Base-by-base conservation (phyloP, 2,329 filamentous ascomycete genomes). In the Cryphonectria carpinicola region DNA sequence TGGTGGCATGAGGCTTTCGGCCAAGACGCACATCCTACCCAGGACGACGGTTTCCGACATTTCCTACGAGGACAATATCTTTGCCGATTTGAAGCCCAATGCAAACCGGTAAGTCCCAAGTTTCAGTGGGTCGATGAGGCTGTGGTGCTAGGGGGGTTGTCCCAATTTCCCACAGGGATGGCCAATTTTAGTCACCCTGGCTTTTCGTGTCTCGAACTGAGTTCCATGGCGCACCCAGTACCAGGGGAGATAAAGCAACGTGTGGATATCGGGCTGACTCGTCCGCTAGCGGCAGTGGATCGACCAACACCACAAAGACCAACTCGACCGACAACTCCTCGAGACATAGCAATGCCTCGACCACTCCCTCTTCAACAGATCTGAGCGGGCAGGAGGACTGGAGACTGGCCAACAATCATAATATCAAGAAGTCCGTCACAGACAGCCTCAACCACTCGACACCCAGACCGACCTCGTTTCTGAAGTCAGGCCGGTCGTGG, bases 311-410 rank as follows among this genome's bases (percentile, higher is more conserved):
- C 52, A 89, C 87, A 71, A 88, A 89, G 79, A 86, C 86, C 71
- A 84, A 84, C 66, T 88, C 86, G 67, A 86, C 85, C 74, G 88
- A 89, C 78, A 87, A 86, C 75, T 89, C 87, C 46, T 90, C 88
- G 65, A 85, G 87, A 76, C 86, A 89, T 77, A 89, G 88, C 78
- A 88, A 88, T 79, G 85, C 84, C 67, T 89, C 88, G n/a, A 89
- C 88, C 52, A 83, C 88, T 49, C 87, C 88, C 17, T 90, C 88
- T 3, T 89, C 88, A 4, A 84, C 87, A 66, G 87, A 85, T 67
- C 76, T 80, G 46, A 78, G 76, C 58, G 75, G 74, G 13, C 80
- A 82, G 52, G 82, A 85, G 69, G 83, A 85, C 68, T 80, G 79
- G 79, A 80, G 78, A 65, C 76, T 76, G 58, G 72, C 76, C 46